Base-by-base conservation (phyloP, 306 rosid genomes). In the Morella rubra region DNA sequence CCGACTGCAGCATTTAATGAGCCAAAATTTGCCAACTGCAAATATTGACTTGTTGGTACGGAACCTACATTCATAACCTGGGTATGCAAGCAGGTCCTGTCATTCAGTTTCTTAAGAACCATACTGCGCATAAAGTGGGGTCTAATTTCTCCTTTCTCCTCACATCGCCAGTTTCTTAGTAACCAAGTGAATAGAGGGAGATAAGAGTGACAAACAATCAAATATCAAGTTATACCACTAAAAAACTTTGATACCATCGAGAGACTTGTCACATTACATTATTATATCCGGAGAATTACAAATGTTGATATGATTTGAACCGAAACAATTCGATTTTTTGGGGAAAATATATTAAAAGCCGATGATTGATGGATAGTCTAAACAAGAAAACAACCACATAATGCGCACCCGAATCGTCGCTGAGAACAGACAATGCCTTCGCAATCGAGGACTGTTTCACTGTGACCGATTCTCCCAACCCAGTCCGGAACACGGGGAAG, bases 361-460 rank as follows among this genome's bases (percentile, higher is more conserved):
- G 20, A 12, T 52, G 1, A 52, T 14, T 52, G 5, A 12, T 5
- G 15, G 5, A 16, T 19, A 46, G 9, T 27, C 32, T 1, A 49
- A 15, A 59, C 0, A 3, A n/a, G 11, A 15, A 19, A 22, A 37
- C 22, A 11, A 49, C 11, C 13, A 49, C 52, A 10, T 5, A 22
- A 22, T 9, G 40, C 37, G 32, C 10, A 58, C 64, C 64, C 19
- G 76, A 67, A 24, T 81, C 83, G 8, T 69, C 73, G 18, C 80
- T 75, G 1, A 86, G 87, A 67, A 89, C 71, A 9, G 89, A 81
- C 11, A 84, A 60, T 7, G 93, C 89, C 72, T 83, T 87, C 0
- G 84, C 81, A 7, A 87, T 53, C 3, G 93, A 89, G 50, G 93
- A 83, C 59, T 78, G 88, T 51, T 76, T 85, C 50, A 89, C 74